Evolutionary conservation across 306 rosid genomes (phyloP).

Genomic region (Cicer pinnatifidum): DNA sequence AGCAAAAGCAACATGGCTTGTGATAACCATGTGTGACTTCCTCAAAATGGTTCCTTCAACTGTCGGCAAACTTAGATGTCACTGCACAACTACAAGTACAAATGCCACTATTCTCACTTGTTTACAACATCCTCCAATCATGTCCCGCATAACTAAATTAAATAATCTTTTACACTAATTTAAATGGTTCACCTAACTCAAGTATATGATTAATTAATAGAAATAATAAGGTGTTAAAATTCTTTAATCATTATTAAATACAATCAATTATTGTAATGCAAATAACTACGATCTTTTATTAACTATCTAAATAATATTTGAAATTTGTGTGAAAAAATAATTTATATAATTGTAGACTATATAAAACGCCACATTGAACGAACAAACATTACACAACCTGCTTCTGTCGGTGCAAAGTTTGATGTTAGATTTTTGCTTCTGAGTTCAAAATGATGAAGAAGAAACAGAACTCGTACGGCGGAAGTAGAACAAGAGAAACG

Average conservation of each 20-base stretch:
- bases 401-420: constrained; percentile 54
- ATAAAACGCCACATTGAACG: constrained; percentile 4
- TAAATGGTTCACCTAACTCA: too few relatives aligned
- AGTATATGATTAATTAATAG: too few relatives aligned
- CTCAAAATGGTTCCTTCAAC: constrained; percentile 47
- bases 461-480: constrained; percentile 39
- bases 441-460: constrained; percentile 56
- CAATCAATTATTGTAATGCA: too few relatives aligned
- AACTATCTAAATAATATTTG: too few relatives aligned
- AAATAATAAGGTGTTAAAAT: too few relatives aligned
- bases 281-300: too few relatives aligned
- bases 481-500: constrained; percentile 27
- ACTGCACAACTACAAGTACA: constrained; percentile 34
- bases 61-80: constrained; percentile 84
- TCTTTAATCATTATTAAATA: too few relatives aligned
- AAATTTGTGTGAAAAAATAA: too few relatives aligned
- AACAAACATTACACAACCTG: constrained; percentile 41
- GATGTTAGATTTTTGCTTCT: constrained; percentile 35
- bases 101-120: constrained; percentile 43
- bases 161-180: too few relatives aligned
- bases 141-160: too few relatives aligned
- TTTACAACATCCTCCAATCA: not conserved
- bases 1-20: constrained; percentile 27
- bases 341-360: not conserved
- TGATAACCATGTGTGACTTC: constrained; percentile 29